phyloP scores from a whole-genome alignment of 1,284 basidiomycete species.

The Cerrena zonata region DNA sequence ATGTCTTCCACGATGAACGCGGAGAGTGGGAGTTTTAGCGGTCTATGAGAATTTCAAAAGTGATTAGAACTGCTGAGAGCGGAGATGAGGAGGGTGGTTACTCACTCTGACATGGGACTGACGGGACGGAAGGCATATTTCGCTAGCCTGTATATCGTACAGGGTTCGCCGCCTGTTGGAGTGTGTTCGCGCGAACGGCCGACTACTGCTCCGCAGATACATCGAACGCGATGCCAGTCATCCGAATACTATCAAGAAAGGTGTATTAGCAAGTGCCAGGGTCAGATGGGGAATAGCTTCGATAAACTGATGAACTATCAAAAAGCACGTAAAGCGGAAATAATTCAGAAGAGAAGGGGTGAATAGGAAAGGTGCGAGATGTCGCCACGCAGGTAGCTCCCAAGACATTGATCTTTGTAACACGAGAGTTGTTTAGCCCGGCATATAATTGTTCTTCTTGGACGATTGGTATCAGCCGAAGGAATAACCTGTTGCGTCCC shows the following conservation, averaged over 20 bases:
- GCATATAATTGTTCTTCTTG: constrained; percentile 50
- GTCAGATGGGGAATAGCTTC: neutral
- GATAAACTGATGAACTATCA: constrained; percentile 9
- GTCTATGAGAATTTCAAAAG: constrained; percentile 34
- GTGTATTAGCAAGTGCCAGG: constrained; percentile 17
- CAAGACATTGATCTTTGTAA: constrained; percentile 58
- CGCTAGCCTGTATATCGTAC: constrained; percentile 58
- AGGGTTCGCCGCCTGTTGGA: constrained; percentile 30
- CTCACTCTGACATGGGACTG: constrained; percentile 57
- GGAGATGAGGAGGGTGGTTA: constrained; percentile 13
- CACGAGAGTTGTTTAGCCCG: constrained; percentile 75
- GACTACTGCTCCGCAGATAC: constrained; percentile 72
- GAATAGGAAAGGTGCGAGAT: constrained; percentile 27
- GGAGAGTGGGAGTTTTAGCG: constrained; percentile 63
- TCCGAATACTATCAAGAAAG: constrained; percentile 41
- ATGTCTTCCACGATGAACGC: constrained; percentile 83
- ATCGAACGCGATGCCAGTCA: constrained; percentile 61
- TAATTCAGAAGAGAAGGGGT: constrained; percentile 9
- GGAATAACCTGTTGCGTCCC: constrained; percentile 34
- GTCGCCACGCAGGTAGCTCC: constrained; percentile 83
- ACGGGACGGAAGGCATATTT: constrained; percentile 79
- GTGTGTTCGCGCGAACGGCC: constrained; percentile 61
- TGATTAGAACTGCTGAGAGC: constrained; percentile 9
- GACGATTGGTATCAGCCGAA: constrained; percentile 88
- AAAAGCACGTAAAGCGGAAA: constrained; percentile 8